Base-by-base conservation (phyloP, 2,329 filamentous ascomycete genomes). In the Periconia sp. region DNA sequence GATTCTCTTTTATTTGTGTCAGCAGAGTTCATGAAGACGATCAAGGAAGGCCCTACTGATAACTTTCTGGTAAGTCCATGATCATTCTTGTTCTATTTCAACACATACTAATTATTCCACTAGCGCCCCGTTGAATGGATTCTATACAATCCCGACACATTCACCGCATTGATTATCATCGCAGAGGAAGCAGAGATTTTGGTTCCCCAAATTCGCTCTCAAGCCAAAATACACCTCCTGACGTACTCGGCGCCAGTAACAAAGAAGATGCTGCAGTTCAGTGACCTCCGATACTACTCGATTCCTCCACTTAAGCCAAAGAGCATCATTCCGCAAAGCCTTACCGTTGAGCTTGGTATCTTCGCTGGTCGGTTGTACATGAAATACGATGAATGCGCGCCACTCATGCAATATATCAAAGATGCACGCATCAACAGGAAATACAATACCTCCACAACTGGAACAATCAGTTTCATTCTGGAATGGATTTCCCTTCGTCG, bases 341-440 rank as follows among this genome's bases (percentile, higher is more conserved):
- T 89, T 0, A 73, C 65, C 0, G 75, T 83, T 1, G 82, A 89
- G 58, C 62, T 89, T 0, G 85, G 85, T 0, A 75, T 89, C 6
- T 76, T 87, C 45, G 75, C 83, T 0, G 86, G 86, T 0, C 76
- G 85, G 0, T 73, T 89, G 0, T 88, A 89, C 59, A 80, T 87
- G 51, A 74, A 80, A 0, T 83, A 72, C 61, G 55, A 70, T 0
- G 83, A 87, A 47, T 70, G 72, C 42, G 44, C n/a, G n/a, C n/a
- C n/a, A n/a, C n/a, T n/a, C n/a, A n/a, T n/a, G n/a, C n/a, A n/a
- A n/a, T n/a, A n/a, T n/a, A n/a, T n/a, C n/a, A n/a, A n/a, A n/a
- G n/a, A n/a, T n/a, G n/a, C n/a, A n/a, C n/a, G n/a, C n/a, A n/a
- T n/a, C n/a, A n/a, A n/a, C n/a, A n/a, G n/a, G n/a, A n/a, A n/a